Base-by-base conservation (phyloP, 164 flowering plant species). In the grape (Vitis vinifera) region DNA sequence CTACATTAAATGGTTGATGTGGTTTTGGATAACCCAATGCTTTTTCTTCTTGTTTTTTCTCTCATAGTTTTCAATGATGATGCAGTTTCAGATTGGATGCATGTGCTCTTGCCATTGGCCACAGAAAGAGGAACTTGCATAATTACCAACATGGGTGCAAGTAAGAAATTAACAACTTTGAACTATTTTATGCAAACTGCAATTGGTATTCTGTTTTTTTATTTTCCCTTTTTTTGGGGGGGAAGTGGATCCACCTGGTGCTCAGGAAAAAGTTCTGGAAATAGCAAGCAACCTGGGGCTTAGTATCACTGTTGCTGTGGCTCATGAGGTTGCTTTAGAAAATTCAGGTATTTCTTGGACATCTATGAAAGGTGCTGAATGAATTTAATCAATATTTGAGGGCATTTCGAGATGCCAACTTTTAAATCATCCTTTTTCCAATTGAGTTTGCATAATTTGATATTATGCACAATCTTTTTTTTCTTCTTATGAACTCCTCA, bases 91-190 rank as follows among this genome's bases (percentile, higher is more conserved):
- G 96, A 90, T 9, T 95, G 99, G 99, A 89, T 95, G 92, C 69
- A 16, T 19, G 9, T 86, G 83, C 86, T 95, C 10, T 71, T 95
- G 50, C 99, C 99, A 56, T 73, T 91, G 80, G 97, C 99, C 44
- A 78, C 90, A 80, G 86, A 88, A 75, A 87, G 80, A 84, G 91
- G 92, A 67, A 80, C 82, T 63, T 87, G 98, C 75, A 88, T 95
- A 73, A 86, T 95, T 64, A 95, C 97, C 65, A 95, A 95, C 76
- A 92, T 95, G 98, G 99, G 99, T 78, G 99, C 98, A 79, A 84
- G 99, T 92, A 75, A 71, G 89, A 49, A 60, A 55, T 31, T 51
- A 29, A 37, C 6, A 50, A 55, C 37, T 16, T 51, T n/a, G 16
- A 27, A 29, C 57, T 60, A 65, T 47, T 23, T 23, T 48, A 10